Percentiles rank a stretch among this genome's conserved stretches.
Evolutionary conservation across 768 basidiomycete species (phyloP).

Genomic region (Mycena vitilis): DNA sequence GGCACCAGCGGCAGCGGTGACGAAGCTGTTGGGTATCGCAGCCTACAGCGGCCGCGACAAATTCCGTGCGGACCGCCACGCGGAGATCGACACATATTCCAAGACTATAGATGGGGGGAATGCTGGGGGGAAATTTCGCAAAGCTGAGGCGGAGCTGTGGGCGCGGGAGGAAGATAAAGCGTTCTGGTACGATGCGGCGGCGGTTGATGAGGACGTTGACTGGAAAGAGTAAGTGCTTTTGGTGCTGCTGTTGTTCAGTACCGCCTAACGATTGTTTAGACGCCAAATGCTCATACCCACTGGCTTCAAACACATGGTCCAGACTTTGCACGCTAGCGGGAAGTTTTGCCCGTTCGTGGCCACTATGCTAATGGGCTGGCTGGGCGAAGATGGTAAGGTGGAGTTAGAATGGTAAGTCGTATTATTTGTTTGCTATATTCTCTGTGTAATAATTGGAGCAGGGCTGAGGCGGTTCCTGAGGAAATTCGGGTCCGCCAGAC

Average conservation of each 20-base stretch:
- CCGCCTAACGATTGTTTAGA: constrained; percentile 16
- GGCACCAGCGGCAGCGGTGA: background rate
- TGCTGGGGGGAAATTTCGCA: too few species aligned
- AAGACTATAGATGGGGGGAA: too few species aligned
- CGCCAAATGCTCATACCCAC: constrained; percentile 20
- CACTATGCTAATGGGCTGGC: constrained; percentile 17
- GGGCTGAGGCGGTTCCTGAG: constrained; percentile 20
- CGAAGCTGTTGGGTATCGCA: constrained; percentile 9
- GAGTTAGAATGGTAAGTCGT: constrained; percentile 17
- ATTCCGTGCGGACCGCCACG: constrained; percentile 16
- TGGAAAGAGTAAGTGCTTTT: constrained; percentile 22
- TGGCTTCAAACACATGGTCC: constrained; percentile 19
- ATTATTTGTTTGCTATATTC: background rate
- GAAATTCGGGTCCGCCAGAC: background rate
- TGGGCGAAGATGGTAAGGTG: constrained; percentile 11
- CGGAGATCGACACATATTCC: constrained; percentile 9
- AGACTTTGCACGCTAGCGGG: constrained; percentile 11
- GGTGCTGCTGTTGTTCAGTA: background rate
- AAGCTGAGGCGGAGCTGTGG: constrained; percentile 19
- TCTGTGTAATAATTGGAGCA: background rate
- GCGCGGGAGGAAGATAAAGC: constrained; percentile 23
- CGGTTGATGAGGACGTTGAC: constrained; percentile 13
- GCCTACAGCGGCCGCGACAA: constrained; percentile 24
- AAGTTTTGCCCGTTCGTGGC: constrained; percentile 22
- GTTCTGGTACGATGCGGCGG: constrained; percentile 10